Conservation (phyloP, 306 rosid species). For the Pachyrhizus erosus region DNA sequence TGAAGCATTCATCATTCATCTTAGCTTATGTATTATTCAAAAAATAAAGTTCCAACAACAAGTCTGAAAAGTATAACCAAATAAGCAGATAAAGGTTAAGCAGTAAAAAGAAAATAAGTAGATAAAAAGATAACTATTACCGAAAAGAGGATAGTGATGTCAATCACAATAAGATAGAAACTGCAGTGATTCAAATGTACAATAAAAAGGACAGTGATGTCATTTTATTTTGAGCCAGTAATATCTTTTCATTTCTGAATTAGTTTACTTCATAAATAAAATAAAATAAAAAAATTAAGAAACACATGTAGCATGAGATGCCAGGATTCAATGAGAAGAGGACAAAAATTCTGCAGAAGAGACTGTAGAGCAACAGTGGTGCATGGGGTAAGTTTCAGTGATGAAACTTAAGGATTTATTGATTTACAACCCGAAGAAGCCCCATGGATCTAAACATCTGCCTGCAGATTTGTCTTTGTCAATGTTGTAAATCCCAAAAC, state of each 20-base stretch:
- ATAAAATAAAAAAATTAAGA: background rate
- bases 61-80: background rate
- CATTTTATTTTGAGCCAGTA: background rate
- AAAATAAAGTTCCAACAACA: background rate
- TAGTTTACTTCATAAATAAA: background rate
- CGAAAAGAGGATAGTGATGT: background rate
- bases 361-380: background rate
- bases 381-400: background rate
- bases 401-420: background rate
- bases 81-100: background rate
- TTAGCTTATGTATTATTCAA: no score
- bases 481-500: background rate
- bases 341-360: constrained; percentile 14
- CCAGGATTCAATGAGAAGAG: background rate
- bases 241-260: background rate
- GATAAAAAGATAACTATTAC: background rate
- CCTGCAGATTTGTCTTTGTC: background rate
- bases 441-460: background rate
- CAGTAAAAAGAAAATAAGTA: background rate
- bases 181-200: background rate
- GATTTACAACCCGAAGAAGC: background rate
- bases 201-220: background rate
- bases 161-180: background rate
- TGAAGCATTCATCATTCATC: constrained; percentile 1
- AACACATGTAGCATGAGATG: background rate